Conservation (phyloP, 2,329 filamentous ascomycete genomes). For the Colletotrichum tamarilloi region DNA sequence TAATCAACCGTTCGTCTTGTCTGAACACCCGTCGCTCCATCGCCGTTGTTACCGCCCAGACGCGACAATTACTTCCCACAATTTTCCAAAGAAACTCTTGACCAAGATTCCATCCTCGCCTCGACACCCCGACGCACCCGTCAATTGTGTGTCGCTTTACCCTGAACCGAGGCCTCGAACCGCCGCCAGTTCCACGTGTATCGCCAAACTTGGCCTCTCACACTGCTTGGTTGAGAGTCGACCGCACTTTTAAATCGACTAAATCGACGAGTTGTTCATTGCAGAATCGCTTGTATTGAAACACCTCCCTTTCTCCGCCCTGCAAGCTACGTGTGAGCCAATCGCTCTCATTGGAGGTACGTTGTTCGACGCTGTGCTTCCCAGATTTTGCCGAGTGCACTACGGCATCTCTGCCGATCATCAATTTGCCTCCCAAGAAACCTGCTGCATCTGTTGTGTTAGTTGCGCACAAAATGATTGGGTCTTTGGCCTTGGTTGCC, state of each 20-base stretch:
- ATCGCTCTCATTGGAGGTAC: slow-evolving; percentile 24
- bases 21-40: slow-evolving; percentile 17
- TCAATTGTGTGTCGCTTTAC: neutral
- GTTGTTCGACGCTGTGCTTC: slow-evolving; percentile 27
- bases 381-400: slow-evolving; percentile 8
- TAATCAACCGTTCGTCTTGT: slow-evolving; percentile 26
- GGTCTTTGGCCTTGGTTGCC: neutral
- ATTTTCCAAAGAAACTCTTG: neutral
- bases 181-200: slow-evolving; percentile 7
- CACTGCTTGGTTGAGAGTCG: neutral
- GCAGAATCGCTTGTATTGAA: slow-evolving; percentile 2
- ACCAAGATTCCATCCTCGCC: neutral
- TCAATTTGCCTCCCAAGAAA: slow-evolving; percentile 7
- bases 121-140: neutral
- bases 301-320: neutral
- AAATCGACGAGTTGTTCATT: slow-evolving; percentile 3
- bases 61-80: slow-evolving; percentile 8
- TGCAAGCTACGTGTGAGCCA: slow-evolving; percentile 11
- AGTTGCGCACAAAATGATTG: slow-evolving; percentile 9
- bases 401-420: slow-evolving; percentile 28
- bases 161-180: neutral
- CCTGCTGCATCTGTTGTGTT: slow-evolving; percentile 10
- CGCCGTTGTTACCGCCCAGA: neutral
- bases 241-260: neutral
- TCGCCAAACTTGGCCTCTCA: neutral